Evolutionary conservation across 2,329 filamentous ascomycete species (phyloP).

Genomic region (Dothistroma septosporum): DNA sequence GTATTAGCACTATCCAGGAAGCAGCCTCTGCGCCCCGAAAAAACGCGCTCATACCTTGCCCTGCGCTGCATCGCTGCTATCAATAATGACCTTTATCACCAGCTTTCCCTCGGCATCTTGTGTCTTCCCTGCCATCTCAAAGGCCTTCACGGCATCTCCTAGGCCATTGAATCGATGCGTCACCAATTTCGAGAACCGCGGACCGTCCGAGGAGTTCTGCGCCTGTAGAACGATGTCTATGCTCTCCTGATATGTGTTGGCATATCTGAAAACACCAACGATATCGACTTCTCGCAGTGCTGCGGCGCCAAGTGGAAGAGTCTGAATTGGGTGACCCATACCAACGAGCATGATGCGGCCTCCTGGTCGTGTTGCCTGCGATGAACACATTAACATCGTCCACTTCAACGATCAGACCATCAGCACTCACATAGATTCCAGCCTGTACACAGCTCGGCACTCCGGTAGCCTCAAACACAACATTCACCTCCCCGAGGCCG

Average conservation of each 20-base stretch:
- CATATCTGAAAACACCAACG: constrained; percentile 72
- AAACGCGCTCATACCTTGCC: constrained; percentile 1
- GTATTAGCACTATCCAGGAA: background rate
- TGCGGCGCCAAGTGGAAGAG: constrained; percentile 66
- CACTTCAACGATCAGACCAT: background rate
- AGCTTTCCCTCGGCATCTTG: constrained; percentile 63
- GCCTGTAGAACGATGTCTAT: constrained; percentile 53
- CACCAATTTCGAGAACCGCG: constrained; percentile 66
- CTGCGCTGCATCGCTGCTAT: constrained; percentile 30
- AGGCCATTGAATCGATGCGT: constrained; percentile 68
- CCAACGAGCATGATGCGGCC: constrained; percentile 73
- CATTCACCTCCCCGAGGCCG: constrained; percentile 56
- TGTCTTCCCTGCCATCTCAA: constrained; percentile 66
- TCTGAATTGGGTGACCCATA: constrained; percentile 75
- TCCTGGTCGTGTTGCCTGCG: constrained; percentile 59
- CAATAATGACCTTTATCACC: constrained; percentile 66
- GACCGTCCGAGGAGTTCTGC: constrained; percentile 48
- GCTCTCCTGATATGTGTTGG: constrained; percentile 70
- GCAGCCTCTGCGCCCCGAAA: background rate
- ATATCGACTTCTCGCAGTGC: constrained; percentile 73
- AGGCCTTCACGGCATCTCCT: constrained; percentile 58
- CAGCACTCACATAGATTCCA: constrained; percentile 57
- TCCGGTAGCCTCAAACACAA: constrained; percentile 73
- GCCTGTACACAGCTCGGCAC: constrained; percentile 72
- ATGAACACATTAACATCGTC: constrained; percentile 7